Evolutionary conservation across 805 yeast genomes (phyloP).

Genomic region (Teunomyces panamensis): DNA sequence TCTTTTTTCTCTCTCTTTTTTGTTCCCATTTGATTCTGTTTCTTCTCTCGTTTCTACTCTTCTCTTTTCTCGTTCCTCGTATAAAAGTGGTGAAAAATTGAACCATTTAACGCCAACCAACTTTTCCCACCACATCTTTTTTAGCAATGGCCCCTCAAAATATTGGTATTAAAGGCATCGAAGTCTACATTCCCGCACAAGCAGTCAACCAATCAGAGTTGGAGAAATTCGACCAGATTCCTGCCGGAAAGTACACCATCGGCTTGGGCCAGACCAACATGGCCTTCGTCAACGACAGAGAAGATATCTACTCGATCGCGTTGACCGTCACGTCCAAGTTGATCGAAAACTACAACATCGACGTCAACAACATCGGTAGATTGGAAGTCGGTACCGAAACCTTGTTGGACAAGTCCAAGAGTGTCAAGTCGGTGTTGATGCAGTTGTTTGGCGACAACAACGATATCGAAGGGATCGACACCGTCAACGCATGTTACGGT

Average conservation of each 20-base stretch:
- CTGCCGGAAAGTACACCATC: constrained; percentile 95
- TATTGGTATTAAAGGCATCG: constrained; percentile 96
- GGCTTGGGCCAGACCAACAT: constrained; percentile 98
- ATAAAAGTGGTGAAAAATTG: constrained; percentile 2
- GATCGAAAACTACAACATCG: constrained; percentile 77
- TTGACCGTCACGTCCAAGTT: constrained; percentile 81
- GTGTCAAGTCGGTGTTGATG: constrained; percentile 93
- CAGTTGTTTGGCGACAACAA: constrained; percentile 85
- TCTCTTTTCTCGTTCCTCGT: constrained; percentile 1
- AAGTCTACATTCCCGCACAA: constrained; percentile 83
- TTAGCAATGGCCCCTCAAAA: constrained; percentile 47
- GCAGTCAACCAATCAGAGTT: constrained; percentile 85
- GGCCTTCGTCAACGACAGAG: constrained; percentile 96
- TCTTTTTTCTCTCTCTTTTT: neutral
- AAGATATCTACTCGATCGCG: constrained; percentile 93
- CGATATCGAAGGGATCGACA: constrained; percentile 95
- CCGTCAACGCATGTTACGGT: constrained; percentile 97
- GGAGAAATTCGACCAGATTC: constrained; percentile 79
- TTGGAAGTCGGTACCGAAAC: constrained; percentile 99
- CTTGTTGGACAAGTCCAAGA: constrained; percentile 91
- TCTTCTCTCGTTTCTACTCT: neutral
- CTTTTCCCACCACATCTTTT: constrained; percentile 2
- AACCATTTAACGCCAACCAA: neutral
- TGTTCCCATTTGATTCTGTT: neutral
- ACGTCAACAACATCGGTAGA: constrained; percentile 80